Percentiles rank a stretch among this genome's conserved stretches.
Conservation (phyloP, 495 filamentous ascomycete genomes). For the Oleoguttula mirabilis region DNA sequence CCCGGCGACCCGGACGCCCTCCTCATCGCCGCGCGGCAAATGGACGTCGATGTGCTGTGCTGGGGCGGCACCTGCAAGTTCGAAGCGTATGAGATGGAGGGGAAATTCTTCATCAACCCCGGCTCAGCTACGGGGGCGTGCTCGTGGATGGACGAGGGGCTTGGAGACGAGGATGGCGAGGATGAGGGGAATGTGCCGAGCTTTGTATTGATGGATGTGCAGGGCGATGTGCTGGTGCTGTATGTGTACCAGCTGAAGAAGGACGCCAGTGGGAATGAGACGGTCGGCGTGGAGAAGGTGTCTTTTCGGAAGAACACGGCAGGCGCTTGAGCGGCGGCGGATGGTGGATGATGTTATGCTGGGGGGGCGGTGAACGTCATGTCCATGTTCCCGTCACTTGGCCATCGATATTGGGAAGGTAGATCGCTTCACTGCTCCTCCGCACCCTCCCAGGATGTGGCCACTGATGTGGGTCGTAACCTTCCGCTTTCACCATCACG, state of each 20-base stretch:
- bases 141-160: conserved; percentile 54
- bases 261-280: conserved; percentile 78
- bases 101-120: conserved; percentile 96
- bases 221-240: conserved; percentile 91
- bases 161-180: conserved; percentile 55
- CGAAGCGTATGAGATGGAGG: conserved; percentile 97
- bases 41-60: conserved; percentile 93
- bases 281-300: conserved; percentile 93
- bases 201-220: conserved; percentile 99
- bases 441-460: no score
- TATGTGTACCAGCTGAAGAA: conserved; percentile 96
- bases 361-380: no score
- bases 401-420: no score
- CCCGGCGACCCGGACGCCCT: conserved; percentile 82
- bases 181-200: conserved; percentile 82
- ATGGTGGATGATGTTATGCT: conserved; percentile 3
- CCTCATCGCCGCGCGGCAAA: conserved; percentile 82
- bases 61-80: conserved; percentile 98
- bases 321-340: not conserved
- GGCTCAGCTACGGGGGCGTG: conserved; percentile 87
- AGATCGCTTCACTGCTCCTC: no score
- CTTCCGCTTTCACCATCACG: no score
- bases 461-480: no score
- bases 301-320: conserved; percentile 73
- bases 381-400: no score